Evolutionary conservation across 306 rosid species (phyloP).

Genomic region (Lotus japonicus): DNA sequence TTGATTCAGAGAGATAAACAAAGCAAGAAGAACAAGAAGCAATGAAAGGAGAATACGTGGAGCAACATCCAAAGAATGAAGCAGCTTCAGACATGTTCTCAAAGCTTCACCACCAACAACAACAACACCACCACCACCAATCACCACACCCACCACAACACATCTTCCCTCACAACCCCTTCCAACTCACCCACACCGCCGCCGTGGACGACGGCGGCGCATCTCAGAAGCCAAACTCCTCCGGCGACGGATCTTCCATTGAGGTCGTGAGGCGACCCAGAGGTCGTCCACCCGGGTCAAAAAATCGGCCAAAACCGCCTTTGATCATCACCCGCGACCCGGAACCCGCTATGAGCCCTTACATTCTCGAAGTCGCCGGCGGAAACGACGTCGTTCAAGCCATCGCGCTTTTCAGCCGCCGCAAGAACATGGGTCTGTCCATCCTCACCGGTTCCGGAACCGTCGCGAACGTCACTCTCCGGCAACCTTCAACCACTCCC

Average conservation of each 20-base stretch:
- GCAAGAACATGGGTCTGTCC: constrained; percentile 62
- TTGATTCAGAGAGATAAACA: neutral
- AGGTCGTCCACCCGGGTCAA: constrained; percentile 95
- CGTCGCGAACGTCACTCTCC: constrained; percentile 74
- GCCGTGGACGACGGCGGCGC: constrained; percentile 10
- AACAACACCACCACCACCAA: constrained; percentile 31
- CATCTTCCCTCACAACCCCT: constrained; percentile 35
- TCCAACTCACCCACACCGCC: constrained; percentile 30
- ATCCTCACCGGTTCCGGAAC: constrained; percentile 69
- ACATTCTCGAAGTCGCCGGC: constrained; percentile 68
- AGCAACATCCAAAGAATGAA: constrained; percentile 31
- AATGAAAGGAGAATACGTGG: constrained; percentile 71
- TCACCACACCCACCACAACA: constrained; percentile 3
- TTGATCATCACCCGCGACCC: constrained; percentile 61
- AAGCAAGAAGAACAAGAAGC: neutral
- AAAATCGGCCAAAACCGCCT: constrained; percentile 74
- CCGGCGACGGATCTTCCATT: constrained; percentile 67
- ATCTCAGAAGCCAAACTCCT: constrained; percentile 16
- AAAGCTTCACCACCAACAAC: constrained; percentile 53
- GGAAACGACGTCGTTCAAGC: constrained; percentile 86
- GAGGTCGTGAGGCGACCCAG: constrained; percentile 72
- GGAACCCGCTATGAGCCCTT: constrained; percentile 81
- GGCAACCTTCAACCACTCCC: constrained; percentile 71
- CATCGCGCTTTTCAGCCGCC: constrained; percentile 56
- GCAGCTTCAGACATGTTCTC: constrained; percentile 53